Conservation (phyloP, 163 green algal species). For the Scenedesmus sp. region DNA sequence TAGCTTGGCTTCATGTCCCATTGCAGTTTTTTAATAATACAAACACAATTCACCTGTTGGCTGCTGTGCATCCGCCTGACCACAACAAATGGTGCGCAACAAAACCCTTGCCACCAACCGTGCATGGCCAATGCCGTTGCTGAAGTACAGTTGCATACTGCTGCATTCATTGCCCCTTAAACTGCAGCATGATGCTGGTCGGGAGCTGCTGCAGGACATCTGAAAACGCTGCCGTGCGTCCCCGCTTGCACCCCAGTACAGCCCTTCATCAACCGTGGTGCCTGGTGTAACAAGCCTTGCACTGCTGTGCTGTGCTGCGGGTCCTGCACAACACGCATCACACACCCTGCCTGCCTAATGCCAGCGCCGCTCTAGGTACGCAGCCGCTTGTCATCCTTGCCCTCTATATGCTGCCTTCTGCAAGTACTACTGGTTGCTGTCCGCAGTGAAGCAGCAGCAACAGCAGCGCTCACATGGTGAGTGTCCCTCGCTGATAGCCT, state of each 20-base stretch:
- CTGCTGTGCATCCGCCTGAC: background rate
- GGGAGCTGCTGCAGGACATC: too few species aligned
- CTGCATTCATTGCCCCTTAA: too few species aligned
- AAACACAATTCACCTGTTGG: too few species aligned
- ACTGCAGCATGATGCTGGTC: background rate
- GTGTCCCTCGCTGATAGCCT: conserved; percentile 65
- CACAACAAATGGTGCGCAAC: background rate
- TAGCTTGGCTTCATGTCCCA: too few species aligned
- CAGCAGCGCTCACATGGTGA: conserved; percentile 66
- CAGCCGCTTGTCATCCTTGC: background rate
- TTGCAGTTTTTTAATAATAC: too few species aligned
- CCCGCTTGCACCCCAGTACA: background rate
- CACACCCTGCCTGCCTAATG: background rate
- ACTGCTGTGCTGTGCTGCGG: background rate
- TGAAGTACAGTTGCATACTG: too few species aligned
- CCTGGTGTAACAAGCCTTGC: background rate
- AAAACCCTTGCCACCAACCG: too few species aligned
- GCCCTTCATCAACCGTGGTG: background rate
- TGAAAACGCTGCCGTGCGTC: background rate
- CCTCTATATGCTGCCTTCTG: background rate
- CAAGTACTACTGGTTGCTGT: background rate
- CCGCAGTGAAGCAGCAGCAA: conserved; percentile 2
- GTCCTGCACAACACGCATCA: background rate
- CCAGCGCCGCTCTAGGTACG: background rate
- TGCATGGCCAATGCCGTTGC: background rate